Conservation (phyloP, 2,329 filamentous ascomycete genomes). For the Bisporella sp. region DNA sequence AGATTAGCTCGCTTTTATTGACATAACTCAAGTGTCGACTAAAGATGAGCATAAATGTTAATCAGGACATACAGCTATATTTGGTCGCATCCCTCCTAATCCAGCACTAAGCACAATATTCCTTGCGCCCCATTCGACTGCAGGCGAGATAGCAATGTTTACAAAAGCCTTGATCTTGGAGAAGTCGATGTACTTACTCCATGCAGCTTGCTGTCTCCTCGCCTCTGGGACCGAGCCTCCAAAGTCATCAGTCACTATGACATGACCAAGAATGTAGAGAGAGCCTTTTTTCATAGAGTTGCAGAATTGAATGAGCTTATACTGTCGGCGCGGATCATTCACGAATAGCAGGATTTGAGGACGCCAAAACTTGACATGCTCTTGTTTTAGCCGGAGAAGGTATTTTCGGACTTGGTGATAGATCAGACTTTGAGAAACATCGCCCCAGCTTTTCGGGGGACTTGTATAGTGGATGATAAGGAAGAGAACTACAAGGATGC, state of each 20-base stretch:
- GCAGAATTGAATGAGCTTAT: slow-evolving; percentile 81
- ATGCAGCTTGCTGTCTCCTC: slow-evolving; percentile 16
- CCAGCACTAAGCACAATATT: slow-evolving; percentile 79
- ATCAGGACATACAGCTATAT: slow-evolving; percentile 57
- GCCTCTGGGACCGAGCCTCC: slow-evolving; percentile 72
- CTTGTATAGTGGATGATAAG: slow-evolving; percentile 79
- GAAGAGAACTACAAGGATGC: slow-evolving; percentile 69
- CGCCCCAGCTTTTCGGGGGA: slow-evolving; percentile 82
- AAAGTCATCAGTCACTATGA: slow-evolving; percentile 82
- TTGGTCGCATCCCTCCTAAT: slow-evolving; percentile 80
- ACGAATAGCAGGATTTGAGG: slow-evolving; percentile 81
- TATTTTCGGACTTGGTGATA: slow-evolving; percentile 88
- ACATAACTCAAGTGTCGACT: no score
- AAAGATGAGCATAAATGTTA: no score
- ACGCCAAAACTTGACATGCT: slow-evolving; percentile 92
- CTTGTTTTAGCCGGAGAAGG: slow-evolving; percentile 70
- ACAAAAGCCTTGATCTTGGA: slow-evolving; percentile 86
- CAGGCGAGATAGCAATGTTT: slow-evolving; percentile 76
- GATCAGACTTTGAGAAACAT: slow-evolving; percentile 83
- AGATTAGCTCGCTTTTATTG: no score
- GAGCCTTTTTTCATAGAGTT: slow-evolving; percentile 86
- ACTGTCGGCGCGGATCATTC: slow-evolving; percentile 75
- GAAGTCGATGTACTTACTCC: slow-evolving; percentile 62
- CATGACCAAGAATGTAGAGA: slow-evolving; percentile 75
- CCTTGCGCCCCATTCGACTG: slow-evolving; percentile 76